Evolutionary conservation across 345 rosid genomes (phyloP).

Genomic region (Noccaea bulbosa): DNA sequence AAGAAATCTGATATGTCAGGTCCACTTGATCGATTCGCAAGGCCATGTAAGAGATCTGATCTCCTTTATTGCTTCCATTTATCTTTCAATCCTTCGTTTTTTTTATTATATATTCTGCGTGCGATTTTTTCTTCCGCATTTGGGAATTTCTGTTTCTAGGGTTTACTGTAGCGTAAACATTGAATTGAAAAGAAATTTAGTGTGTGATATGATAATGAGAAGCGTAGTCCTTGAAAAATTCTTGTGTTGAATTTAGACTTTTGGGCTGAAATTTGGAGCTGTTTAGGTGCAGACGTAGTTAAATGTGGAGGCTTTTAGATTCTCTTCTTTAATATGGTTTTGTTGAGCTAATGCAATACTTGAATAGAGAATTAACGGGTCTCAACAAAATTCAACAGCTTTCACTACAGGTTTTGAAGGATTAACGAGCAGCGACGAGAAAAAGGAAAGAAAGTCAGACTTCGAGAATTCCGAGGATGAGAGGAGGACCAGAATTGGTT

Average conservation of each 20-base stretch:
- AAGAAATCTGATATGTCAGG: slow-evolving; percentile 72
- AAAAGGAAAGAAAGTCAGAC: slow-evolving; percentile 91
- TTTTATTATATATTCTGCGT: background rate
- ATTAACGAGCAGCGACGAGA: slow-evolving; percentile 81
- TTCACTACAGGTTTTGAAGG: slow-evolving; percentile 85
- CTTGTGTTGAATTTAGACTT: background rate
- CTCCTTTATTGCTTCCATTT: background rate
- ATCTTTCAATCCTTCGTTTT: background rate
- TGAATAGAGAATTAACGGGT: slow-evolving; percentile 5
- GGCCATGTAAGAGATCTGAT: slow-evolving; percentile 82
- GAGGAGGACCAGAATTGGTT: slow-evolving; percentile 89
- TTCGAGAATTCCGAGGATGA: slow-evolving; percentile 99
- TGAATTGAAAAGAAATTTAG: background rate
- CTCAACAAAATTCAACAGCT: slow-evolving; percentile 30
- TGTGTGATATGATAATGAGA: background rate
- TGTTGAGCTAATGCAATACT: slow-evolving; percentile 11
- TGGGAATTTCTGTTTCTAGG: slow-evolving; percentile 30
- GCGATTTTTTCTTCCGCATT: background rate
- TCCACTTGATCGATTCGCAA: slow-evolving; percentile 92
- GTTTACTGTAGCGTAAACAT: slow-evolving; percentile 31
- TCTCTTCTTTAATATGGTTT: slow-evolving; percentile 14
- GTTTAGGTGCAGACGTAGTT: slow-evolving; percentile 1
- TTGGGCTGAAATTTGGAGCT: slow-evolving; percentile 9
- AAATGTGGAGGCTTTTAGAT: background rate
- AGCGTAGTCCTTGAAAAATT: background rate